Evolutionary conservation across 2,329 filamentous ascomycete species (phyloP).

Genomic region (Nannizzia gypsea): DNA sequence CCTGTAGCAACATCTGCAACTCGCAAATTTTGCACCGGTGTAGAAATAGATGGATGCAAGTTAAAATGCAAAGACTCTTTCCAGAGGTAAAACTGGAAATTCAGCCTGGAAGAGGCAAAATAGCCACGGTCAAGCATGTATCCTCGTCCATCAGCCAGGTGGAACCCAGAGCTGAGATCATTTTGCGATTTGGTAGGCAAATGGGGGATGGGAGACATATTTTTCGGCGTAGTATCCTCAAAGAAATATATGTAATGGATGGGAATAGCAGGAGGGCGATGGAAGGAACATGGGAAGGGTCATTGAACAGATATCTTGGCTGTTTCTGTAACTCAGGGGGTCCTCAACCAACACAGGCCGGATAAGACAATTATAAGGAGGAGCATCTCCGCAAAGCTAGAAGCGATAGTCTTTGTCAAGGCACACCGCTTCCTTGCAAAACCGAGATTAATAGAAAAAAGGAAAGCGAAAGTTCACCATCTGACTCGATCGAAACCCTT

Average conservation of each 20-base stretch:
- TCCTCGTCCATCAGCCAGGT: not conserved
- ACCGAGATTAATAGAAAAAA: not conserved
- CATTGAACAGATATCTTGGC: not conserved
- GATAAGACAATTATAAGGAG: not conserved
- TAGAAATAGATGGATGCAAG: not conserved
- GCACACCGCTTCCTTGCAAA: not conserved
- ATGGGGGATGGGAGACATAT: not conserved
- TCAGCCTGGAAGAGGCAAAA: not conserved
- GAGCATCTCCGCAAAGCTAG: not conserved
- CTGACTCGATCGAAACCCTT: not conserved
- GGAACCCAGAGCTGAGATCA: not conserved
- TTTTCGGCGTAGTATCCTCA: not conserved
- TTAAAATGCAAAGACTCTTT: constrained; percentile 1
- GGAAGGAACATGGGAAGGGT: not conserved
- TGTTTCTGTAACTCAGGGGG: not conserved
- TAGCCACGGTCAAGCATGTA: constrained; percentile 5
- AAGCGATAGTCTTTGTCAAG: not conserved
- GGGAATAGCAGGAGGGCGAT: not conserved
- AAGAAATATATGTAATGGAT: not conserved
- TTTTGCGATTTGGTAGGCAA: not conserved
- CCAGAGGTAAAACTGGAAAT: constrained; percentile 6
- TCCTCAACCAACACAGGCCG: not conserved
- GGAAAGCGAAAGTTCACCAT: not conserved
- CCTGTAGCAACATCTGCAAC: constrained; percentile 1
- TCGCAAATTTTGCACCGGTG: not conserved